Conservation (phyloP, 179 eudicot species). For the Silene vulgaris region DNA sequence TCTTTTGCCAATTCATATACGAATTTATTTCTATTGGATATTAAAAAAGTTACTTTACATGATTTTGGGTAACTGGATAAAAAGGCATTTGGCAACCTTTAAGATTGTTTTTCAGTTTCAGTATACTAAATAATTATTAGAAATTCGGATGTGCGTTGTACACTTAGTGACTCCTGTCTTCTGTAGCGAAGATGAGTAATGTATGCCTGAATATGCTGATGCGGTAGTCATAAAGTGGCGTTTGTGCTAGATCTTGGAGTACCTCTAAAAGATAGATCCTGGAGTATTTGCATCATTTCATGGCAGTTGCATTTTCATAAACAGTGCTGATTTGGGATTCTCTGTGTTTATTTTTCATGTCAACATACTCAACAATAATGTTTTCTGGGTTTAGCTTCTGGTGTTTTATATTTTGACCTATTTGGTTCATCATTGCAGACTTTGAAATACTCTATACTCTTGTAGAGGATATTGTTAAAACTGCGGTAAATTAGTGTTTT, state of each 20-base stretch:
- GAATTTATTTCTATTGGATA: too few relatives aligned
- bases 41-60: too few relatives aligned
- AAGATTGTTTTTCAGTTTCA: too few relatives aligned
- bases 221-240: too few relatives aligned
- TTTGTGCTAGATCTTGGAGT: background rate
- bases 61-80: too few relatives aligned
- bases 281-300: background rate
- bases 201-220: too few relatives aligned
- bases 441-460: background rate
- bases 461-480: background rate
- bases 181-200: too few relatives aligned
- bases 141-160: too few relatives aligned
- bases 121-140: too few relatives aligned
- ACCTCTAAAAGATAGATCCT: background rate
- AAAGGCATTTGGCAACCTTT: too few relatives aligned
- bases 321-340: background rate
- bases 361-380: background rate
- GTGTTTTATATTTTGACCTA: background rate
- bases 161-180: too few relatives aligned
- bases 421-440: background rate
- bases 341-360: background rate
- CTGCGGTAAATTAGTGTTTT: constrained; percentile 12
- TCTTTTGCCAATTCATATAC: too few relatives aligned
- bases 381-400: background rate
- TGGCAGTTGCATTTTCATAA: background rate